phyloP scores from a whole-genome alignment of 306 rosid species.

The Quercus bicolor region DNA sequence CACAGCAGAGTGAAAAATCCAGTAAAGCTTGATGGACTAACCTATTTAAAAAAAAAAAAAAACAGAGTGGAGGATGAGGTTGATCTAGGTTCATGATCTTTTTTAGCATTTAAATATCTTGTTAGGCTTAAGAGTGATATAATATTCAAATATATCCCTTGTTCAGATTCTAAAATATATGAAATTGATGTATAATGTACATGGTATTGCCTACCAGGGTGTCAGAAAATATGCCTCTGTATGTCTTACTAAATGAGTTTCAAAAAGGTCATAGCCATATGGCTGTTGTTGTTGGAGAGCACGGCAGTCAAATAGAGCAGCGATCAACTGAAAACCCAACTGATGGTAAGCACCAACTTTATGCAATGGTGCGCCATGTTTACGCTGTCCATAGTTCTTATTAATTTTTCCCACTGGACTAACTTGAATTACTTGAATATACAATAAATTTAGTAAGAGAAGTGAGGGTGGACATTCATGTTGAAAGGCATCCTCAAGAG shows the following conservation, averaged over 20 bases:
- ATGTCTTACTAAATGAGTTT: conserved; percentile 91
- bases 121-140: too few relatives aligned
- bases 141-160: neutral
- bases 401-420: neutral
- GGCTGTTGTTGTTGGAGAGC: conserved; percentile 69
- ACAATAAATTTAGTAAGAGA: conserved; percentile 43
- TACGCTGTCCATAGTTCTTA: neutral
- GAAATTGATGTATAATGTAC: neutral
- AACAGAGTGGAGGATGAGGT: neutral
- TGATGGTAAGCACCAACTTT: conserved; percentile 41
- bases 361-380: neutral
- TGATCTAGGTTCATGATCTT: too few relatives aligned
- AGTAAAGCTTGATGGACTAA: too few relatives aligned
- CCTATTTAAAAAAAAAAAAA: too few relatives aligned
- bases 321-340: conserved; percentile 26
- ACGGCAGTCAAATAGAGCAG: conserved; percentile 27
- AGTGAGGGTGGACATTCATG: conserved; percentile 67
- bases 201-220: conserved; percentile 39
- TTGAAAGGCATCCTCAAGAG: conserved; percentile 50
- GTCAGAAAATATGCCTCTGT: conserved; percentile 69
- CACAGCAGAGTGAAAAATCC: too few relatives aligned
- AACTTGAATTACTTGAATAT: neutral
- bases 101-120: too few relatives aligned
- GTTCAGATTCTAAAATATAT: neutral
- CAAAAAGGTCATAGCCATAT: conserved; percentile 98